Evolutionary conservation across 805 yeast genomes (phyloP), one percentile per base, ranked within the genome.

Genomic region (Pichia occidentalis): DNA sequence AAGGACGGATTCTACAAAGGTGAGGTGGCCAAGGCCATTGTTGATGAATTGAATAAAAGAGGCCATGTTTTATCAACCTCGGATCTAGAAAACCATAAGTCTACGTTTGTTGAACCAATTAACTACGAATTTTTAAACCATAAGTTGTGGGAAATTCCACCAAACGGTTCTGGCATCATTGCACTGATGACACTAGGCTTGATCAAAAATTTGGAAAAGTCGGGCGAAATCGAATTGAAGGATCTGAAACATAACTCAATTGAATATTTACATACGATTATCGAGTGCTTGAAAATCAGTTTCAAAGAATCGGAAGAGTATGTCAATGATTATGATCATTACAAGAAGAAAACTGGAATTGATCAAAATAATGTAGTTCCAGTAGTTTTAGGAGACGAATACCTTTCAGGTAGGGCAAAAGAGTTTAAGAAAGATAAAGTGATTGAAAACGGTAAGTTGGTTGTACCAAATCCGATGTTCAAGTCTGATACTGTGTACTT

Each of bases 91-190:
- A 45, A 51, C 16, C 92, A 84, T 56, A 60, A 68, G 0, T 71
- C 87, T 2, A 68, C 80, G 0, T 68, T 73, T 48, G 80, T 81
- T 18, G 79, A 77, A 1, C 90, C 94, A 3, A 73, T 83, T 14
- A 59, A 61, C 13, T 56, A 72, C 37, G 68, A 71, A 24, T 67
- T 76, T 39, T 61, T 71, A 32, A 82, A 73, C 9, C 65, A 69
- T 34, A 68, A 65, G 21, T 63, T 84, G 19, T 80, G 88, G 85
- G 92, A 84, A 55, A 77, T 83, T 45, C 92, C 95, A 9, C 95
- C 95, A 11, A 83, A 78, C 56, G 85, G 90, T 4, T 85, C 84
- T 37, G 94, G 94, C 7, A 58, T 84, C 11, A 83, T 84, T 31
- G 92, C 88, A 0, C 61, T 84, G 34, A 60, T 81, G 13, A 77